These are phyloP conservation scores for Ophiostoma pallidulum DNA, from an alignment of 2,329 filamentous ascomycete genomes.

Conservation along the genomic window DNA sequence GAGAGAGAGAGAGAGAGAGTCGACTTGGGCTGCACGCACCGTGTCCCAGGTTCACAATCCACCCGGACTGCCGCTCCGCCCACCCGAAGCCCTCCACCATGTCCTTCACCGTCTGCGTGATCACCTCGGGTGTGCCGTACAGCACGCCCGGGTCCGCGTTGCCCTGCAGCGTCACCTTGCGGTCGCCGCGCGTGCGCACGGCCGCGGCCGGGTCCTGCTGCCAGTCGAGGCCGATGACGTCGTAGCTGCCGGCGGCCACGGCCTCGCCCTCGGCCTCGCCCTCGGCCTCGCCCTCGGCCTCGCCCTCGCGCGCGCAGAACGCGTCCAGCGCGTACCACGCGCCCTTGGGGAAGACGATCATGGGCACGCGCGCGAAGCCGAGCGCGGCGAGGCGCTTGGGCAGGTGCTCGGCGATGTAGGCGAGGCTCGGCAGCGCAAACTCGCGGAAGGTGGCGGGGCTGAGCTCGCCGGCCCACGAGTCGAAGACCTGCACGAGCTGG, in stretches of 20 bases:
- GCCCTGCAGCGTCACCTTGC: slow-evolving; percentile 74
- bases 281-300: too few relatives aligned
- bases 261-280: too few relatives aligned
- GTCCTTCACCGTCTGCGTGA: slow-evolving; percentile 70
- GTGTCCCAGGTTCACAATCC: slow-evolving; percentile 95
- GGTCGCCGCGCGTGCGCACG: slow-evolving; percentile 64
- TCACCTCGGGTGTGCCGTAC: slow-evolving; percentile 74
- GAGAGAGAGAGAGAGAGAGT: slow-evolving; percentile 42
- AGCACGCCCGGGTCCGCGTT: slow-evolving; percentile 92
- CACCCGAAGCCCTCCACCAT: slow-evolving; percentile 82
- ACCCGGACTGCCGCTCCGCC: slow-evolving; percentile 70
- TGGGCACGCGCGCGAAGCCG: slow-evolving; percentile 72
- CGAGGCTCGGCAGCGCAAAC: slow-evolving; percentile 80
- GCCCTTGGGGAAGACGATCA: slow-evolving; percentile 97
- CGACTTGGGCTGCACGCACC: slow-evolving; percentile 47
- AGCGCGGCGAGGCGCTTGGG: slow-evolving; percentile 65
- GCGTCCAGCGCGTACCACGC: slow-evolving; percentile 91
- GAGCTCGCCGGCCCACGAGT: slow-evolving; percentile 95
- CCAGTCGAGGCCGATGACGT: slow-evolving; percentile 94
- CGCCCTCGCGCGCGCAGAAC: slow-evolving; percentile 57
- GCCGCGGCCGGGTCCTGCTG: slow-evolving; percentile 80
- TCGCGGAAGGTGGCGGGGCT: slow-evolving; percentile 73
- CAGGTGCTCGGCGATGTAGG: slow-evolving; percentile 72
- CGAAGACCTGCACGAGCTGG: slow-evolving; percentile 92
- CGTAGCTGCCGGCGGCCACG: slow-evolving; percentile 73